These are phyloP conservation scores for Capronia americana DNA, from an alignment of 2,329 filamentous ascomycete genomes.

Conservation along the genomic window DNA sequence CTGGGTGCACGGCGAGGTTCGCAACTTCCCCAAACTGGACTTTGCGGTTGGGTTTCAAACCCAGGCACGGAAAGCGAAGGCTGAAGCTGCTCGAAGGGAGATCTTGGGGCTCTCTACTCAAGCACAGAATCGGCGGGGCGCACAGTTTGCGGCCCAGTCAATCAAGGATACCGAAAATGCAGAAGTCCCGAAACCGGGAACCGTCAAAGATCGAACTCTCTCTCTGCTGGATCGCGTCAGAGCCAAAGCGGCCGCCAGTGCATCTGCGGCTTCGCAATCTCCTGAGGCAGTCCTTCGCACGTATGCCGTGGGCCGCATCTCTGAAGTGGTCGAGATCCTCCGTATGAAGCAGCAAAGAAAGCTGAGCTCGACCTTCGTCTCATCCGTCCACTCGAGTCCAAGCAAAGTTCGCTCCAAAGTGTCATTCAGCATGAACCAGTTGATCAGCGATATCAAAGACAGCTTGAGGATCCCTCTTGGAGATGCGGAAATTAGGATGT, in stretches of 20 bases:
- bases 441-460: constrained; percentile 71
- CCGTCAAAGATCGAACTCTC: constrained; percentile 49
- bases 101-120: constrained; percentile 30
- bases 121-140: constrained; percentile 22
- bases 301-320: constrained; percentile 69
- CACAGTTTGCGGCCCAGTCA: constrained; percentile 24
- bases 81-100: constrained; percentile 29
- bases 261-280: constrained; percentile 54
- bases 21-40: constrained; percentile 47
- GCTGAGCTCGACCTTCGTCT: constrained; percentile 41
- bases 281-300: constrained; percentile 65
- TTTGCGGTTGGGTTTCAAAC: constrained; percentile 36
- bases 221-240: constrained; percentile 76
- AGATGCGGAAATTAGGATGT: constrained; percentile 54
- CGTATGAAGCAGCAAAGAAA: constrained; percentile 62
- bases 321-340: constrained; percentile 72
- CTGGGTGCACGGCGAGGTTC: constrained; percentile 42
- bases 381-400: constrained; percentile 41
- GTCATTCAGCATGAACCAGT: constrained; percentile 70
- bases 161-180: not conserved
- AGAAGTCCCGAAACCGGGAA: constrained; percentile 14
- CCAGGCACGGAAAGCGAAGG: constrained; percentile 34
- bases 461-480: constrained; percentile 63
- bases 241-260: constrained; percentile 66
- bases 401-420: constrained; percentile 57